Evolutionary conservation across 106 monocot genomes (phyloP).

Genomic region (Dendrobium officinale): DNA sequence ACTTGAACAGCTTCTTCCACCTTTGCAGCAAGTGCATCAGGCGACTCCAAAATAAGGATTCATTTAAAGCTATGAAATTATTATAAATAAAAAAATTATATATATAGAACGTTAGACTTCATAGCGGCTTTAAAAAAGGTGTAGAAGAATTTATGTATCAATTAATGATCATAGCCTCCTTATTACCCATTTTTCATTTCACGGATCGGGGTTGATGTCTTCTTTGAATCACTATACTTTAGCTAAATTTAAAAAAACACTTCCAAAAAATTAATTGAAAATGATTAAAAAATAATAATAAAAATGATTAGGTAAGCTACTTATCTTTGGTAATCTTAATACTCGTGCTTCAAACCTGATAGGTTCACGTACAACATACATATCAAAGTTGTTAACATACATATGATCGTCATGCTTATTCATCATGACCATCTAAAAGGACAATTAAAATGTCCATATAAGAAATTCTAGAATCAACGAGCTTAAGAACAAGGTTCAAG

Average conservation of each 20-base stretch:
- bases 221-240: no score
- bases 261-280: no score
- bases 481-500: no score
- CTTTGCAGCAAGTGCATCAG: slow-evolving; percentile 52
- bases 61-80: slow-evolving; percentile 37
- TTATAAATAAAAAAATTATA: no score
- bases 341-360: slow-evolving; percentile 46
- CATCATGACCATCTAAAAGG: slow-evolving; percentile 21
- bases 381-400: slow-evolving; percentile 53
- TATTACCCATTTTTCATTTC: no score
- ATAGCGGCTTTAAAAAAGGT: no score
- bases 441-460: background rate
- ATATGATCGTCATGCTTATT: slow-evolving; percentile 39
- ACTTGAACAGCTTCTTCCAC: slow-evolving; percentile 58
- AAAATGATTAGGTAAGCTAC: background rate
- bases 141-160: no score
- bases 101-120: no score
- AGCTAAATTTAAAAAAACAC: no score
- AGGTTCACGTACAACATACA: slow-evolving; percentile 19
- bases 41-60: slow-evolving; percentile 49
- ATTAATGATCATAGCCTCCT: no score
- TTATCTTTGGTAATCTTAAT: slow-evolving; percentile 45
- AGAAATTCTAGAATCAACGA: no score
- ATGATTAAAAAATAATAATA: background rate
- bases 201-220: no score